These are phyloP conservation scores for Malus hybrid DNA, from an alignment of 331 rosid genomes.

Conservation along the genomic window DNA sequence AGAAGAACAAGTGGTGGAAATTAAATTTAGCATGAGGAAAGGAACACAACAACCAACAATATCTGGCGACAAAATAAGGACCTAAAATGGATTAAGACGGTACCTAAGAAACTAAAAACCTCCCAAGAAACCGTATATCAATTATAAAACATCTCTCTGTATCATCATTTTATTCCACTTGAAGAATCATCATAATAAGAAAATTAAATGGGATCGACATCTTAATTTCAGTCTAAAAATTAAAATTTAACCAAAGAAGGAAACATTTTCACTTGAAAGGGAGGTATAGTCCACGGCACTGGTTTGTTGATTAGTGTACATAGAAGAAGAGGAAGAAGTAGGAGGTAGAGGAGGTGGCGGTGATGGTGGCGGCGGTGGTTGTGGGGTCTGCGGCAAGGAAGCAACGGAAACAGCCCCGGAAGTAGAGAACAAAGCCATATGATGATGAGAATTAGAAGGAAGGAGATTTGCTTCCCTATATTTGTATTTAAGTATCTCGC, in stretches of 20 bases:
- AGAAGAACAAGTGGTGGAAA: background rate
- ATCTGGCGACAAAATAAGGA: slow-evolving; percentile 3
- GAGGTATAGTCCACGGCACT: slow-evolving; percentile 50
- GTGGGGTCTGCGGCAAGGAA: slow-evolving; percentile 43
- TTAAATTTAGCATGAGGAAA: background rate
- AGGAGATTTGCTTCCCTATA: slow-evolving; percentile 54
- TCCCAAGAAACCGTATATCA: slow-evolving; percentile 8
- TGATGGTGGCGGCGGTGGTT: slow-evolving; percentile 15
- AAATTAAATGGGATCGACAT: slow-evolving; percentile 32
- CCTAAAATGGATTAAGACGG: slow-evolving; percentile 20
- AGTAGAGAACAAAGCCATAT: slow-evolving; percentile 37
- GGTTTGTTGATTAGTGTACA: slow-evolving; percentile 38
- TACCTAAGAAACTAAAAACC: background rate
- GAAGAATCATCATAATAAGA: slow-evolving; percentile 18
- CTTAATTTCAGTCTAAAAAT: background rate
- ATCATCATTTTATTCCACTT: slow-evolving; percentile 22
- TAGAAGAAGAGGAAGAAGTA: slow-evolving; percentile 51
- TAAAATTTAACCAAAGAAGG: slow-evolving; percentile 62
- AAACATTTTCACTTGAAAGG: slow-evolving; percentile 56
- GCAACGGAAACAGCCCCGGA: slow-evolving; percentile 47
- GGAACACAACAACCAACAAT: slow-evolving; percentile 16
- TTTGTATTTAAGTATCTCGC: slow-evolving; percentile 78
- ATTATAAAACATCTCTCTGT: slow-evolving; percentile 17
- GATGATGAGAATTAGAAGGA: slow-evolving; percentile 27
- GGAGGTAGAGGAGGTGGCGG: slow-evolving; percentile 29